Percentiles rank a stretch among this genome's conserved stretches.
phyloP scores from a whole-genome alignment of 805 yeast genomes.

The Torulaspora indica region DNA sequence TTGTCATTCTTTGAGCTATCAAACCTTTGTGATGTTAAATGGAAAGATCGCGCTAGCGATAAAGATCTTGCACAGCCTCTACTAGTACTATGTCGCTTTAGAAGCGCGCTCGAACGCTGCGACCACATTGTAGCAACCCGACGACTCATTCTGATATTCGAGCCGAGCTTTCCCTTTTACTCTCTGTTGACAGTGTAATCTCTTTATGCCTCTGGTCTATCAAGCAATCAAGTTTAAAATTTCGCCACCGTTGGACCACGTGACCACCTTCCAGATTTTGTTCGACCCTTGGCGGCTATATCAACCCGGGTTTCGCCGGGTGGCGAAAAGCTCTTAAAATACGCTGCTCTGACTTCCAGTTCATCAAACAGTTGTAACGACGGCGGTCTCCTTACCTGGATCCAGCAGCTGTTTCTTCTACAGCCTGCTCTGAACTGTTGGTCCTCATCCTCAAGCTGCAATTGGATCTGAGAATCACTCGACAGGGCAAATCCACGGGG shows the following conservation, averaged over 20 bases:
- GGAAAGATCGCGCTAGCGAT: neutral
- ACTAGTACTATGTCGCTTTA: neutral
- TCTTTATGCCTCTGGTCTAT: too few relatives aligned
- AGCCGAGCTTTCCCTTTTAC: neutral
- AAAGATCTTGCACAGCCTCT: neutral
- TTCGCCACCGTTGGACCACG: neutral
- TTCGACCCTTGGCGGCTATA: neutral
- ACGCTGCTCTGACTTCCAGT: neutral
- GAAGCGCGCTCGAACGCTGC: neutral
- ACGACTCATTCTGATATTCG: neutral
- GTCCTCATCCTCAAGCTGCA: neutral
- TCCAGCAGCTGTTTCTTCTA: neutral
- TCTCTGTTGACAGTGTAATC: neutral
- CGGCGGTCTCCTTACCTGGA: neutral
- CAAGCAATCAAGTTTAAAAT: too few relatives aligned
- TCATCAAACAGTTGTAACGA: slow-evolving; percentile 2
- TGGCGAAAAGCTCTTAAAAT: slow-evolving; percentile 2
- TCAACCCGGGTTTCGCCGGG: neutral
- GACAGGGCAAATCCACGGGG: slow-evolving; percentile 4
- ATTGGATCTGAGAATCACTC: slow-evolving; percentile 3
- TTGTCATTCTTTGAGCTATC: neutral
- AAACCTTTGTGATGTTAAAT: neutral
- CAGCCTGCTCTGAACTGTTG: neutral
- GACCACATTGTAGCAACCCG: neutral
- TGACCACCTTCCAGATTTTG: neutral